Evolutionary conservation across 129 eudicot species (phyloP).

Genomic region (Rutidosis leptorrhynchoides): DNA sequence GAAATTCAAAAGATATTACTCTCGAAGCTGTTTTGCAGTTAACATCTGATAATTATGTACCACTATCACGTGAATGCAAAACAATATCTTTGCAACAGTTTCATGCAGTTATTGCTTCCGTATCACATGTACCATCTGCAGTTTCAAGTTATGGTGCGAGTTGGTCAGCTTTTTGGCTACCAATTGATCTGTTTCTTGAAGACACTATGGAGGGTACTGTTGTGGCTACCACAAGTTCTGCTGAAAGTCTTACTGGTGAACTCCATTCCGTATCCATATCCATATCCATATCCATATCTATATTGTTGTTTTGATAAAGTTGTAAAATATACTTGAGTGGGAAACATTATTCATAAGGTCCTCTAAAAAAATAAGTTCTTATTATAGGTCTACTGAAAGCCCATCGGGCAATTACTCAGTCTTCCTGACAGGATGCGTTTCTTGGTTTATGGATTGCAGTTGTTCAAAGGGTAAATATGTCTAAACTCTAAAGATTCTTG

Average conservation of each 20-base stretch:
- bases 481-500: conserved; percentile 40
- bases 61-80: conserved; percentile 49
- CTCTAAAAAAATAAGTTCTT: conserved; percentile 16
- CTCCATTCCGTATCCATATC: no score
- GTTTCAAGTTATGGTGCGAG: conserved; percentile 58
- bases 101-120: conserved; percentile 68
- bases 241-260: conserved; percentile 76
- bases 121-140: conserved; percentile 60
- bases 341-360: background rate
- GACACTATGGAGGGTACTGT: conserved; percentile 85
- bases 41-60: conserved; percentile 52
- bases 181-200: conserved; percentile 87
- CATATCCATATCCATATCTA: no score
- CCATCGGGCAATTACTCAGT: conserved; percentile 76
- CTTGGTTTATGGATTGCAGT: conserved; percentile 91
- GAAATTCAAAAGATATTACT: conserved; percentile 63
- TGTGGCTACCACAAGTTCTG: conserved; percentile 81
- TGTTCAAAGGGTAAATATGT: conserved; percentile 79
- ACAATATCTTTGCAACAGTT: conserved; percentile 59
- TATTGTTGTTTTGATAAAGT: background rate
- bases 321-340: background rate
- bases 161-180: conserved; percentile 81
- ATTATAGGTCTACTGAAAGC: conserved; percentile 75
- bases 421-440: conserved; percentile 88
- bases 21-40: conserved; percentile 67